These are phyloP conservation scores for Xylaria longipes DNA, from an alignment of 495 filamentous ascomycete genomes.

Conservation along the genomic window DNA sequence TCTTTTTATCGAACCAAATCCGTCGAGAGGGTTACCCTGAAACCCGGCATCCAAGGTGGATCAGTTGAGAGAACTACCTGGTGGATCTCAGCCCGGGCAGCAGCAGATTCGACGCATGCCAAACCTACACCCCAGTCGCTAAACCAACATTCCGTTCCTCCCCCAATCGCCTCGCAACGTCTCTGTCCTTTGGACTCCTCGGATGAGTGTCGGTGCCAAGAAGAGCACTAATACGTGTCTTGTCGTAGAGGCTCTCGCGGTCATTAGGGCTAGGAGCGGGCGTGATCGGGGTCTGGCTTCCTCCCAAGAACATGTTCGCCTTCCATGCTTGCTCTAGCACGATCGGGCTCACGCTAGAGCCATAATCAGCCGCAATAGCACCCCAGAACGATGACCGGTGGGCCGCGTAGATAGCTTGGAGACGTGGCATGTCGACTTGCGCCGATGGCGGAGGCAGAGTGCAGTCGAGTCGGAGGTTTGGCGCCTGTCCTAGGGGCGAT, in stretches of 20 bases:
- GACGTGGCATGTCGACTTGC: conserved; percentile 69
- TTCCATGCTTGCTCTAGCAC: conserved; percentile 75
- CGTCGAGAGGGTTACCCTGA: neutral
- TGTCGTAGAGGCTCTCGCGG: conserved; percentile 49
- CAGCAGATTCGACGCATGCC: neutral
- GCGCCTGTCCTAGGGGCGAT: conserved; percentile 28
- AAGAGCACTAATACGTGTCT: conserved; percentile 61
- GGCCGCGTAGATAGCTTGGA: conserved; percentile 70
- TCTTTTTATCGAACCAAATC: neutral
- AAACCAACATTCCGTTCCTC: conserved; percentile 44
- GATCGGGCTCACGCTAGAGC: conserved; percentile 64
- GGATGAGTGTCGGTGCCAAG: conserved; percentile 60
- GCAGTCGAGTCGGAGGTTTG: conserved; percentile 59
- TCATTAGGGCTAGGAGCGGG: conserved; percentile 54
- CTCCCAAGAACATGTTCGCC: conserved; percentile 42
- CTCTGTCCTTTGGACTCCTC: conserved; percentile 59
- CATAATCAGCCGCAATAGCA: conserved; percentile 73
- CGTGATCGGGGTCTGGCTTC: conserved; percentile 51
- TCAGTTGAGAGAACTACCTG: neutral
- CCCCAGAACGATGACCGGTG: conserved; percentile 77
- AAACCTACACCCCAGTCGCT: conserved; percentile 22
- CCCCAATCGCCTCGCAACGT: conserved; percentile 58
- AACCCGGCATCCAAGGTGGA: neutral
- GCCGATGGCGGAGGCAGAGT: conserved; percentile 47
- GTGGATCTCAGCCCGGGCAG: neutral